Evolutionary conservation across 2,329 filamentous ascomycete species (phyloP), one percentile per base, ranked within the genome.

Genomic region (Aspergillus pseudoterreus): DNA sequence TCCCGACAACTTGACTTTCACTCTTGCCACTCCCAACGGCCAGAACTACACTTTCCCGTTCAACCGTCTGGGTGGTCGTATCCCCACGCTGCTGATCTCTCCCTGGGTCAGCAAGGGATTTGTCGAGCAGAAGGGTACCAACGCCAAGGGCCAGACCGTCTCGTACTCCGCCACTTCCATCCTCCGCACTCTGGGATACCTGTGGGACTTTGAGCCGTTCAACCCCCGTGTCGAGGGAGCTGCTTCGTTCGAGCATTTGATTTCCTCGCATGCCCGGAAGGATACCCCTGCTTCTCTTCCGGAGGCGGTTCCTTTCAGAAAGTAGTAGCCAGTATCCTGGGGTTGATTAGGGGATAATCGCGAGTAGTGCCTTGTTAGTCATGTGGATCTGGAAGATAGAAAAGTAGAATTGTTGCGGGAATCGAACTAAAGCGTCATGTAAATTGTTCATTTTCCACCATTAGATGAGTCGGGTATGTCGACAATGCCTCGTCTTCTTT

Each of bases 1-100:
- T 4, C 68, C 67, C 0, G 71, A 73, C 45, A 53, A 67, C 50
- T 50, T 68, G 14, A 67, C 63, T 6, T 70, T 69, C 49, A 75
- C 70, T 6, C 58, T 63, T 27, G 59, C 50, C 2, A 61, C 64
- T 2, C 60, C 63, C 1, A 57, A 56, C 9, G 64, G 63, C 15
- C 43, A 60, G 51, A 35, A 58, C 21, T 68, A 66, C 33, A 66
- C 60, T 3, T 63, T 66, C 52, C 43, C 46, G 6, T 68, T 69
- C 17, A 49, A 65, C 45, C 61, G 63, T 14, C 60, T 67, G 3
- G 65, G 65, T 14, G 64, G 62, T 2, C 66, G 65, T 19, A 56
- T 68, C 12, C 65, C 65, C 0, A 68, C 65, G 1, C 39, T 65
- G 12, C 46, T 68, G 4, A 63, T 68, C 43, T 69, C 67, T 1